Evolutionary conservation across 2,329 filamentous ascomycete species (phyloP), one percentile per base, ranked within the genome.

Genomic region (Aspergillus clavatus): DNA sequence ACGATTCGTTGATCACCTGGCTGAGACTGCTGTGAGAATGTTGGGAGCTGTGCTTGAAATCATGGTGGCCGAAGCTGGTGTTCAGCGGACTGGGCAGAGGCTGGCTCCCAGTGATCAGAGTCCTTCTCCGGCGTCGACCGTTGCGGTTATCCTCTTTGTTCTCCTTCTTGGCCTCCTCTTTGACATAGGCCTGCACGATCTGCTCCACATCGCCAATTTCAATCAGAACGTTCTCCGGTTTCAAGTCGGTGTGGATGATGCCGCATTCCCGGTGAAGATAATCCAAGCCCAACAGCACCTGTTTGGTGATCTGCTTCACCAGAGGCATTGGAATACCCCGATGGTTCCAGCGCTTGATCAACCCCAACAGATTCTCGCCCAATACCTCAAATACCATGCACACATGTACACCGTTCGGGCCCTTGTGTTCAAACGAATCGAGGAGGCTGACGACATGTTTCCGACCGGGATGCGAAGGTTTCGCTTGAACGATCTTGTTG

Each of bases 331-430:
- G 93, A 47, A 98, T 97, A 39, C 93, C 93, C 49, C 93, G 82
- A 68, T 97, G 93, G 67, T 97, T 96, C 90, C 91, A 97, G 60
- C 88, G 84, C 80, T 97, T 97, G 77, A 98, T 96, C 64, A 98
- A 72, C 21, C 93, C 91, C 42, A 97, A 74, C 53, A 97, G 72
- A 64, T 97, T 97, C 77, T 97, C 90, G 43, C 93, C 93, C 45
- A 98, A 72, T 3, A 98, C 93, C 69, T 98, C 93, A 60, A 98
- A 98, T 6, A 98, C 93, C 91, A 98, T 97, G 75, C 93, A 98
- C 47, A 97, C 89, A 64, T 98, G 93, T 41, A 89, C 86, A 38
- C 93, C 93, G 62, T 98, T 94, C 35, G 91, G 91, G 7, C 93
- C 93, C 69, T 94, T 94, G 73, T 97, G 93, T 67, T 96, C 91